These are phyloP conservation scores for Juglanconis juglandina DNA, from an alignment of 2,329 filamentous ascomycete genomes.

Conservation along the genomic window DNA sequence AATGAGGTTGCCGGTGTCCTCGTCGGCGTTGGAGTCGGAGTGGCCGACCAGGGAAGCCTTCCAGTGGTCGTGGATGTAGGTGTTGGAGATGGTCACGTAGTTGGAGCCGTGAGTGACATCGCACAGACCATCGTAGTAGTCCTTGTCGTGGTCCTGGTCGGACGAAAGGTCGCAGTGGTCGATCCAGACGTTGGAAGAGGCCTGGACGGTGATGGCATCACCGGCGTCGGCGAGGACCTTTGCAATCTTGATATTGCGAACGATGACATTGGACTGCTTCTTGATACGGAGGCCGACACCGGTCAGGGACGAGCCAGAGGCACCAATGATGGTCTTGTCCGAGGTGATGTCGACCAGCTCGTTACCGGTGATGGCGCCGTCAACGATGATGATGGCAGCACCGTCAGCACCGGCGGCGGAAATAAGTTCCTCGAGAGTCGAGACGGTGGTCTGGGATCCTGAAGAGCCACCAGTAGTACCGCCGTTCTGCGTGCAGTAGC, in stretches of 20 bases:
- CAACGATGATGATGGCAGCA: slow-evolving; percentile 43
- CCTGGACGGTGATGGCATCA: slow-evolving; percentile 58
- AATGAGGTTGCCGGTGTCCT: slow-evolving; percentile 60
- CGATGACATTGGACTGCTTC: slow-evolving; percentile 54
- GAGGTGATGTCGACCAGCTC: slow-evolving; percentile 43
- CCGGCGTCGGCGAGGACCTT: slow-evolving; percentile 54
- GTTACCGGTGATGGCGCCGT: slow-evolving; percentile 39
- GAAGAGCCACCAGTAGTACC: slow-evolving; percentile 53
- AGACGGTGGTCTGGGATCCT: slow-evolving; percentile 54
- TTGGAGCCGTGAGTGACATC: slow-evolving; percentile 63
- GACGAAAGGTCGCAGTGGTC: slow-evolving; percentile 66
- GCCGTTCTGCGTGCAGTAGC: slow-evolving; percentile 45
- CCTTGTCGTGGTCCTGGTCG: slow-evolving; percentile 58
- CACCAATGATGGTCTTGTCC: slow-evolving; percentile 50
- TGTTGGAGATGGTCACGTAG: slow-evolving; percentile 51
- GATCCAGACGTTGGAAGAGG: slow-evolving; percentile 59
- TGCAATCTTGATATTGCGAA: slow-evolving; percentile 59
- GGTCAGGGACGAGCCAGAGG: slow-evolving; percentile 34
- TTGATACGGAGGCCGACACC: slow-evolving; percentile 53
- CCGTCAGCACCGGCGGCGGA: slow-evolving; percentile 45
- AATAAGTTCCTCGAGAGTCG: slow-evolving; percentile 46
- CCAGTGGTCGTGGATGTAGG: slow-evolving; percentile 49
- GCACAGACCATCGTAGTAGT: slow-evolving; percentile 66
- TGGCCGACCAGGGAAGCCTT: slow-evolving; percentile 60
- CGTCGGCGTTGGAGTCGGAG: slow-evolving; percentile 53